These are phyloP conservation scores for Phragmites australis DNA, from an alignment of 176 grass and related monocot species.

Conservation along the genomic window DNA sequence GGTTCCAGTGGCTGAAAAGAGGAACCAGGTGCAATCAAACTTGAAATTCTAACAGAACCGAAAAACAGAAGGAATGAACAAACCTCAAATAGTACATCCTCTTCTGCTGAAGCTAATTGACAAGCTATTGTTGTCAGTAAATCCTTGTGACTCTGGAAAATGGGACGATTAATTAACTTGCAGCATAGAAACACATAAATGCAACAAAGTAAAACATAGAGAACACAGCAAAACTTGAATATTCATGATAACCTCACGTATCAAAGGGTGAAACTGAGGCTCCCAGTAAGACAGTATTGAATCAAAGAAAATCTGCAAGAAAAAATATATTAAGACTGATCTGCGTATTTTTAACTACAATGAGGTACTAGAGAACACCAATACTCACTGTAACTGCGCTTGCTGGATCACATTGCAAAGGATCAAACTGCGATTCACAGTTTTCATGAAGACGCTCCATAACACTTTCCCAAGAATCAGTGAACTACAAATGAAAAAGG, in stretches of 20 bases:
- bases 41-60: neutral
- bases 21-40: neutral
- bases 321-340: neutral
- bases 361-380: neutral
- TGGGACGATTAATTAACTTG: neutral
- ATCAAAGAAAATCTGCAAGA: neutral
- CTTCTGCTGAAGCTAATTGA: neutral
- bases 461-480: neutral
- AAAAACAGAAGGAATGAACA: neutral
- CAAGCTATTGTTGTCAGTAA: neutral
- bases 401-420: neutral
- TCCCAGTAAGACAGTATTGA: constrained; percentile 18
- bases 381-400: neutral
- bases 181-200: neutral
- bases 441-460: neutral
- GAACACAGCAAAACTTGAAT: neutral
- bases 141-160: neutral
- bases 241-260: constrained; percentile 17
- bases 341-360: neutral
- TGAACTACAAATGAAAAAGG: neutral
- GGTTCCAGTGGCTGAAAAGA: constrained; percentile 16
- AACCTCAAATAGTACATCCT: neutral
- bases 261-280: constrained; percentile 29
- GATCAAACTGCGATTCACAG: neutral
- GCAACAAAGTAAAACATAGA: neutral